Evolutionary conservation across 768 basidiomycete genomes (phyloP), one percentile per base, ranked within the genome.

Genomic region (Hericium alpestre): DNA sequence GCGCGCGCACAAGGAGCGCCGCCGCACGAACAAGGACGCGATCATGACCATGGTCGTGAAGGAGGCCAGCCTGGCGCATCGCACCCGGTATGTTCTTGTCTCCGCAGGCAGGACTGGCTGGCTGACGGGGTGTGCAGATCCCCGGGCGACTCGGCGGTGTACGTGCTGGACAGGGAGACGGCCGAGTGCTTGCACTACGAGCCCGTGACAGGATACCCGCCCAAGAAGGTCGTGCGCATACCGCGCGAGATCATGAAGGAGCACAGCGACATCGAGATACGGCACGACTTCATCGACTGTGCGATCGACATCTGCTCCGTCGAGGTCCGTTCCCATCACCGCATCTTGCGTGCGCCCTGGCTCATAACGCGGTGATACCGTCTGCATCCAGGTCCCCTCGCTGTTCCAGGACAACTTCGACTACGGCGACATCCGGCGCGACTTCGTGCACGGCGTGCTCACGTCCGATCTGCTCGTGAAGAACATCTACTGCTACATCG

Each of bases 371-470:
- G 20, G 54, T 32, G 47, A 53, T 25, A 16, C 20, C n/a, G n/a
- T 38, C 37, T 38, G 25, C 10, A 9, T 58, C 47, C 64, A 96
- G 88, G 90, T 98, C 39, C 93, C 93, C 1, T 94, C 94, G 1
- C 69, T 97, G 4, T 99, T 98, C 73, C 93, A 94, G 68, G 96
- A 98, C 72, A 98, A 98, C 72, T 99, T 99, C 66, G 96, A 98
- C 72, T 97, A 94, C 66, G 83, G 84, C 13, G 92, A 94, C 71
- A 79, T 98, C 59, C 83, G 93, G 57, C 77, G 83, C 62, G 93
- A 98, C 71, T 96, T 99, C 65, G 88, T 97, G 15, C 90, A 90
- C 66, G 95, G 95, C 16, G 81, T 99, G 50, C 77, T 99, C 61
- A 95, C 91, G 0, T 94, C 92, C 13, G 96, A 99, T 70, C 70